Evolutionary conservation across 139 green algal species (phyloP).

Genomic region (Dunaliella primolecta): DNA sequence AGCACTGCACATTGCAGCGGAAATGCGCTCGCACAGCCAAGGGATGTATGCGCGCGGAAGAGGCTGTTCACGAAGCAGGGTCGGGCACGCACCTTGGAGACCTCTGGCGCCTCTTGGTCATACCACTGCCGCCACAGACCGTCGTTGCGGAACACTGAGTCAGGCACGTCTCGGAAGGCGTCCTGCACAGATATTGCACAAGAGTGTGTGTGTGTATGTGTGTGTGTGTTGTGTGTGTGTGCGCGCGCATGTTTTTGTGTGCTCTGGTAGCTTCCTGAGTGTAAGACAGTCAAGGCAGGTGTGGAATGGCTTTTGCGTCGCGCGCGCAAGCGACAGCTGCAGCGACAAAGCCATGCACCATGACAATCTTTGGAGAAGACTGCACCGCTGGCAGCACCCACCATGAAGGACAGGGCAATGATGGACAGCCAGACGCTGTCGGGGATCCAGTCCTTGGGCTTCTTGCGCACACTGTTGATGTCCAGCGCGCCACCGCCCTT

Average conservation of each 20-base stretch:
- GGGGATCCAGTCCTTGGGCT: conserved; percentile 93
- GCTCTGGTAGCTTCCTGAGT: too few species aligned
- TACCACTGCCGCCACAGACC: conserved; percentile 87
- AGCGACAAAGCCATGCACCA: too few species aligned
- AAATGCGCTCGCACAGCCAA: too few species aligned
- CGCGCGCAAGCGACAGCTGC: too few species aligned
- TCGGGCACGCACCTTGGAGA: conserved; percentile 65
- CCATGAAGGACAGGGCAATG: conserved; percentile 72
- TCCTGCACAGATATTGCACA: too few species aligned
- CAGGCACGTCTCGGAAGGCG: conserved; percentile 76
- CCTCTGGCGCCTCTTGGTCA: conserved; percentile 88
- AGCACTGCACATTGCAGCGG: too few species aligned
- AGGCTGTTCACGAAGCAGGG: too few species aligned
- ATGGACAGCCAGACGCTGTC: conserved; percentile 86
- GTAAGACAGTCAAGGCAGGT: too few species aligned
- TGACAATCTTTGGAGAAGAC: too few species aligned
- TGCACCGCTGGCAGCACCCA: too few species aligned
- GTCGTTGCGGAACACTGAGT: conserved; percentile 80
- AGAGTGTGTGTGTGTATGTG: not conserved
- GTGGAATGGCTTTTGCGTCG: too few species aligned
- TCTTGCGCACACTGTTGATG: conserved; percentile 80
- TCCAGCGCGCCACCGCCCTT: conserved; percentile 84
- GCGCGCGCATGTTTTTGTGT: not conserved
- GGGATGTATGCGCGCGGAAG: too few species aligned
- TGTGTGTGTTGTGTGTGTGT: not conserved